Base-by-base conservation (phyloP, 192 early-diverging fungal species). In the Blastocladiella britannica region DNA sequence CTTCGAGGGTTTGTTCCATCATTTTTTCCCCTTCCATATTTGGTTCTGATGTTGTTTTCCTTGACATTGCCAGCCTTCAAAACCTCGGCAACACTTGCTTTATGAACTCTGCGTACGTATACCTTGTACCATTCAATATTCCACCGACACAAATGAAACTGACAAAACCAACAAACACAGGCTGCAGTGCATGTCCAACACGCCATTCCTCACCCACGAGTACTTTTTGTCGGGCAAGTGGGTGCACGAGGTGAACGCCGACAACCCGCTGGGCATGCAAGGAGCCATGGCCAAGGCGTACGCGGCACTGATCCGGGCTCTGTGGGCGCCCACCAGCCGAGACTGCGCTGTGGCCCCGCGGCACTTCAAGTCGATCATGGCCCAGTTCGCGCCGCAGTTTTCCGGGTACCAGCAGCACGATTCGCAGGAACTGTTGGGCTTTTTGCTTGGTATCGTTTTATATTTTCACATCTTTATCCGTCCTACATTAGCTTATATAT, bases 11-110 rank as follows among this genome's bases (percentile, higher is more conserved):
- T 59, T 20, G 18, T 53, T 7, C 26, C 43, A 47, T 20, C 20
- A 47, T 47, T 20, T 47, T 20, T 20, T 47, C 43, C 20, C 7
- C 43, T 20, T 47, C 43, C 7, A 20, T 20, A 47, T 7, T 47
- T 20, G 20, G 7, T 47, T 47, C 20, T 20, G 20, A 20, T 47
- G 7, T 7, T 20, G 20, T 47, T 20, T 9, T 9, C 43, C 43
- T 47, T 47, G 84, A 83, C 12, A 74, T 74, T 7, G 82, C 82
- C 0, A 84, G 86, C 26, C 60, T 89, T 61, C 80, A 76, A 30
- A 89, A 89, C 63, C 63, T 89, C 55, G 86, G 86, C 56, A 89
- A 86, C 62, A 89, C 86, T 4, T 89, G 86, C 57, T 89, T 77
- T 61, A 86, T 87, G n/a, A n/a, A n/a, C n/a, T n/a, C n/a, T n/a